phyloP scores from a whole-genome alignment of 2,329 filamentous ascomycete genomes.

The Pseudophaeomoniella oleicola region DNA sequence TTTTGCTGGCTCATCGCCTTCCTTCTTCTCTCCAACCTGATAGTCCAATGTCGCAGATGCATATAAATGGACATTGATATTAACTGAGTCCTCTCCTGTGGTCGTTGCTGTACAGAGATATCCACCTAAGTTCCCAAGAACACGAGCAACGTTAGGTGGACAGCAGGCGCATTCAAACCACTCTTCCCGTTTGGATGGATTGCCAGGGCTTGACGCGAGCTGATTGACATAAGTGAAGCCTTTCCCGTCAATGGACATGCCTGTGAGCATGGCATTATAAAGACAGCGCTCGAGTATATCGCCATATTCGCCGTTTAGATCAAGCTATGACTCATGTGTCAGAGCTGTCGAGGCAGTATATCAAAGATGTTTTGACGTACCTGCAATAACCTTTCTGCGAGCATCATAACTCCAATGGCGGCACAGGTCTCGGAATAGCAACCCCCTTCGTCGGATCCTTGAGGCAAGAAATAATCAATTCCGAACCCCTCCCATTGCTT shows the following conservation, averaged over 20 bases:
- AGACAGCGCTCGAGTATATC: constrained; percentile 48
- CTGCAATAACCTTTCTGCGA: constrained; percentile 41
- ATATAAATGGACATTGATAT: constrained; percentile 43
- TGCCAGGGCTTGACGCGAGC: constrained; percentile 23
- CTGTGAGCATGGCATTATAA: constrained; percentile 45
- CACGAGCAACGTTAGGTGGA: constrained; percentile 42
- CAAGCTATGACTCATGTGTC: constrained; percentile 19
- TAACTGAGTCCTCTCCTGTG: constrained; percentile 12
- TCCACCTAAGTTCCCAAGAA: constrained; percentile 42
- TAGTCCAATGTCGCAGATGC: constrained; percentile 32
- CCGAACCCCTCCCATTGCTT: constrained; percentile 48
- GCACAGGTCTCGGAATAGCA: constrained; percentile 51
- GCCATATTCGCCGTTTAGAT: constrained; percentile 35
- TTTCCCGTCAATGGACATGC: constrained; percentile 40
- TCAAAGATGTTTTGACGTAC: constrained; percentile 16
- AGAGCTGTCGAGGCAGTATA: no score
- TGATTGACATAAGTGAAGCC: constrained; percentile 50
- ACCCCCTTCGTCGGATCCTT: constrained; percentile 44
- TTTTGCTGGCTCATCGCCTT: constrained; percentile 22
- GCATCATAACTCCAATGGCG: constrained; percentile 45
- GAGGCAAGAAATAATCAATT: constrained; percentile 43
- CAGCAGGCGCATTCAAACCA: constrained; percentile 50
- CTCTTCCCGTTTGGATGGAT: constrained; percentile 34
- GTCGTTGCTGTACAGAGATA: constrained; percentile 37
- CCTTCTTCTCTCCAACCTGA: constrained; percentile 19